A percentile compares a stretch with the other conserved stretches of the same genome.
These are phyloP conservation scores for Theileria annulata DNA, from an alignment of 169 alveolate species.

Conservation along the genomic window DNA sequence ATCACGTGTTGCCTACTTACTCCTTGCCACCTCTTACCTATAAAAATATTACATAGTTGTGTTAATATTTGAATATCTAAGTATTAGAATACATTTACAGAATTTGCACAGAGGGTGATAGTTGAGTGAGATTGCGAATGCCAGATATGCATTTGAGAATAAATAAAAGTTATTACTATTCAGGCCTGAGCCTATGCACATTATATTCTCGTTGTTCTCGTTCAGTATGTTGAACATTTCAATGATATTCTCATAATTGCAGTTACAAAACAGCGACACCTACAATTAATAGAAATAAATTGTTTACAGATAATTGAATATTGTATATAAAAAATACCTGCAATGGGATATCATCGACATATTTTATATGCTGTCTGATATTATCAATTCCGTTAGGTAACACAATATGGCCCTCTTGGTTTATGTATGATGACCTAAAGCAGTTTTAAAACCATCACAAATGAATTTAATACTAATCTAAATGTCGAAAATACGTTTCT, in stretches of 20 bases:
- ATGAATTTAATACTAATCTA: background rate
- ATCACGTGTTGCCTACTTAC: conserved; percentile 53
- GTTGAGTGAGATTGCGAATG: conserved; percentile 61
- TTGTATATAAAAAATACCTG: conserved; percentile 57
- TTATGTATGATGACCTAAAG: conserved; percentile 22
- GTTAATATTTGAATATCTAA: background rate
- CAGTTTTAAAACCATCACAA: background rate
- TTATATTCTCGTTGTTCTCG: conserved; percentile 60
- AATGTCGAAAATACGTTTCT: background rate
- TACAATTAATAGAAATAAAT: too few relatives aligned
- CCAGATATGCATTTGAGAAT: conserved; percentile 48
- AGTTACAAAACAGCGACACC: conserved; percentile 6
- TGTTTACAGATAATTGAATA: background rate
- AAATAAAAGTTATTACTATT: conserved; percentile 48
- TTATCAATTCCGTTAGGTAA: conserved; percentile 67
- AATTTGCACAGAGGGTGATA: conserved; percentile 68
- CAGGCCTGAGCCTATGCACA: conserved; percentile 67
- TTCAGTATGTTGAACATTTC: conserved; percentile 59
- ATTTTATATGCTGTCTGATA: conserved; percentile 59
- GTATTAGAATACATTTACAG: conserved; percentile 19
- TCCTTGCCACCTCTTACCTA: conserved; percentile 68
- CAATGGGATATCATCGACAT: conserved; percentile 66
- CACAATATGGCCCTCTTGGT: conserved; percentile 67
- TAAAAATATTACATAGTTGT: background rate
- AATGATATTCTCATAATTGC: conserved; percentile 34